Base-by-base conservation (phyloP, 805 yeast genomes). In the Cyberlindnera lachancei region DNA sequence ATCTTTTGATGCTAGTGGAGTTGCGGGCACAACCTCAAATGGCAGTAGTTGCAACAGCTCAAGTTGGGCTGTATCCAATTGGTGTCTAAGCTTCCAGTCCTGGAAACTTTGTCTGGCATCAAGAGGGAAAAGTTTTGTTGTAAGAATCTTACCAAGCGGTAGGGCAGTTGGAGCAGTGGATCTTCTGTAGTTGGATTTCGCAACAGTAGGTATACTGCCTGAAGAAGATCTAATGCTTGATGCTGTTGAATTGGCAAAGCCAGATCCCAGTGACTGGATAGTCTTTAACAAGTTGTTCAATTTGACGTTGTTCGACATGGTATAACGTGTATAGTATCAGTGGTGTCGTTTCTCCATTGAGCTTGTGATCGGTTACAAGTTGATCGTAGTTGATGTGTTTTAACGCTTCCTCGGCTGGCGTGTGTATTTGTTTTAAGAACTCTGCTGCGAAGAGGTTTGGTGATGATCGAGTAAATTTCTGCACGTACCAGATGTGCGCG, bases 91-190 rank as follows among this genome's bases (percentile, higher is more conserved):
- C 7, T 50, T 37, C 45, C 61, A 81, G 53, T 81, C 81, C n/a
- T 51, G 50, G 17, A 71, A 43, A 14, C 83, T 76, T 28, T 76
- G 71, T 5, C 48, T 45, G 0, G 74, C 38, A 6, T 72, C 53
- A 10, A 79, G 56, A 0, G 90, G 90, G 48, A 81, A 81, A 27
- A 67, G 60, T 33, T 63, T 64, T 7, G 70, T 60, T 17, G 54
- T 35, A 19, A 59, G 30, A 11, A 80, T 61, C 42, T 72, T 70
- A 15, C 60, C 52, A 6, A 79, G 39, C 0, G 87, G 85, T 1
- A 79, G 68, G 0, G 85, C 83, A 0, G 79, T 65, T 1, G 88
- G 88, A 16, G 79, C 74, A 1, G 79, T 75, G 0, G 85, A 65
- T 17, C 76, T 50, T 37, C 56, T 66, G 43, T 73, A 74, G 15